Percentiles rank a stretch among this genome's conserved stretches.
Conservation (phyloP, 176 grass and related monocot species). For the Puya raimondii region DNA sequence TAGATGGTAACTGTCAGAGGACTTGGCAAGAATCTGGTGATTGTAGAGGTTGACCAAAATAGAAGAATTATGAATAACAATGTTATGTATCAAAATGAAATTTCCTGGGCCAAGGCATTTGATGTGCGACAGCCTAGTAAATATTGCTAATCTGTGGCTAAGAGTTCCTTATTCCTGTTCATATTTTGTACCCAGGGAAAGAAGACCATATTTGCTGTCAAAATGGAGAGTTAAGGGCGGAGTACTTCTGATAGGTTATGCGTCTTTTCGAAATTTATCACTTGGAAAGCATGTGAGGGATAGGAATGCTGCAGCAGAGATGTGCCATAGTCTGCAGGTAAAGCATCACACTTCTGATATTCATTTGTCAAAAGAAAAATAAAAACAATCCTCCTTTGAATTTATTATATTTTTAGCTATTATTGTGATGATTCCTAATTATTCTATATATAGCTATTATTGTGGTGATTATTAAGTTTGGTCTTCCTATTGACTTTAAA, state of each 20-base stretch:
- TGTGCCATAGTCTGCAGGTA: conserved; percentile 71
- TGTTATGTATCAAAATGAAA: no score
- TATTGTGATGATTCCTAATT: no score
- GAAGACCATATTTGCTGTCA: conserved; percentile 59
- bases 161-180: neutral
- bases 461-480: neutral
- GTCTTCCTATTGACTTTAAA: neutral
- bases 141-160: no score
- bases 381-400: neutral
- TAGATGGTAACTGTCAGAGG: no score
- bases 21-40: no score
- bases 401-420: neutral
- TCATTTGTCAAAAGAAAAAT: neutral
- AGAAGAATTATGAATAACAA: no score
- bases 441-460: no score
- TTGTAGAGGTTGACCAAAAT: no score
- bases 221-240: conserved; percentile 88
- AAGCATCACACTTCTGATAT: conserved; percentile 9
- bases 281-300: conserved; percentile 74
- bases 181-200: conserved; percentile 38
- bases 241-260: conserved; percentile 93
- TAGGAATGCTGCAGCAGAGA: conserved; percentile 56
- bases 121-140: no score
- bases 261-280: conserved; percentile 77
- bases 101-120: no score